Conservation (phyloP, 345 rosid genomes). For the Camelina neglecta region DNA sequence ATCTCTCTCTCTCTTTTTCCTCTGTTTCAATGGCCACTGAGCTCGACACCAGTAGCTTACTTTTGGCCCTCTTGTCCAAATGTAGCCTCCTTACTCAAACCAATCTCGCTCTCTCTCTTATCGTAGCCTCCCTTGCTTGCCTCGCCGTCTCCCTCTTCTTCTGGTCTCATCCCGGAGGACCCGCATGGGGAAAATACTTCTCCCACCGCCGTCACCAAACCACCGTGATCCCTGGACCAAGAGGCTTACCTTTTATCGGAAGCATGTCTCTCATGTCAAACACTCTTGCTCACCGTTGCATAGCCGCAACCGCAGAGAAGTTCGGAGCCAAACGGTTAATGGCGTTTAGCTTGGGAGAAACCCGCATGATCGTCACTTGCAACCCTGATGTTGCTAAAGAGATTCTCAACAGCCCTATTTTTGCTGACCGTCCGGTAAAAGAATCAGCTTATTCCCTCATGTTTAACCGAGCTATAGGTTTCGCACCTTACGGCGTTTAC, state of each 20-base stretch:
- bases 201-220: constrained; percentile 33
- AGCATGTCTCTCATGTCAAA: constrained; percentile 68
- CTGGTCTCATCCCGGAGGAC: constrained; percentile 79
- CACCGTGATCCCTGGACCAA: constrained; percentile 68
- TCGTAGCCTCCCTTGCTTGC: constrained; percentile 49
- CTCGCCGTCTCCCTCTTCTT: constrained; percentile 49
- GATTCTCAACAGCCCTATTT: constrained; percentile 66
- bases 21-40: constrained; percentile 51
- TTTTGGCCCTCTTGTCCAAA: constrained; percentile 64
- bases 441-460: constrained; percentile 74
- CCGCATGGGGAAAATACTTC: constrained; percentile 74
- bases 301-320: constrained; percentile 56
- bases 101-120: constrained; percentile 52
- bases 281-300: constrained; percentile 61
- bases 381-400: constrained; percentile 70
- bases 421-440: constrained; percentile 79
- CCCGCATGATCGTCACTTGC: constrained; percentile 71
- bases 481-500: constrained; percentile 75
- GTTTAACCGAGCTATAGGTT: constrained; percentile 81
- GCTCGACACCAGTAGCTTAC: constrained; percentile 52
- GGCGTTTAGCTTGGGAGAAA: constrained; percentile 77
- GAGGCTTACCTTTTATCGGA: constrained; percentile 71
- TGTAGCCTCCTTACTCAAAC: constrained; percentile 51
- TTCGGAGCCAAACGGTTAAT: constrained; percentile 64
- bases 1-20: not conserved